Base-by-base conservation (phyloP, 768 basidiomycete genomes). In the Rhodotorula toruloides region DNA sequence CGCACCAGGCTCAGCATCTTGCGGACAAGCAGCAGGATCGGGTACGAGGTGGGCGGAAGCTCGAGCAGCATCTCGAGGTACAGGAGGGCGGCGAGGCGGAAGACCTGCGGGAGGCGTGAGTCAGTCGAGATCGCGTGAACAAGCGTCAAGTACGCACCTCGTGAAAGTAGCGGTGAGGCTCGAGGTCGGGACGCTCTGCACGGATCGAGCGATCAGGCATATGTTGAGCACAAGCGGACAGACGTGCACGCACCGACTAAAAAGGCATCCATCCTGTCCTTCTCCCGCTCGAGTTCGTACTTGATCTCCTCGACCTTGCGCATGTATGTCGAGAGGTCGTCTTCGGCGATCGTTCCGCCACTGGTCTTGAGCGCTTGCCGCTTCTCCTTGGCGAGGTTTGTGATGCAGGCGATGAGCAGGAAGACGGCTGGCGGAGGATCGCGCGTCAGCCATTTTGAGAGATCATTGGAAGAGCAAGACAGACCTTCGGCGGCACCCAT, bases 41-140 rank as follows among this genome's bases (percentile, higher is more conserved):
- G 54, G 13, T 32, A 34, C 29, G 65, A n/a, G 0, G 46, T n/a
- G 0, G 65, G 65, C 39, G 65, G 54, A 10, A 61, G 13, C 27
- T 66, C 65, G 40, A 49, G 32, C n/a, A 66, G 39, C 65, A 66
- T 66, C 19, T 61, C 46, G 14, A 56, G 47, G 48, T 61, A 66
- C 11, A 61, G n/a, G 12, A 66, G 65, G 8, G 47, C 65, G 11
- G 47, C 44, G 34, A 66, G 54, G 7, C 65, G 42, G 42, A 66
- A 66, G 8, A 50, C 54, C n/a, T n/a, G n/a, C n/a, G n/a, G n/a
- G n/a, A n/a, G n/a, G n/a, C n/a, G n/a, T n/a, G n/a, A n/a, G n/a
- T n/a, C n/a, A n/a, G n/a, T n/a, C n/a, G n/a, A n/a, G n/a, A n/a
- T n/a, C n/a, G n/a, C n/a, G n/a, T n/a, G n/a, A n/a, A n/a, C n/a